Base-by-base conservation (phyloP, 2,329 filamentous ascomycete genomes). In the Penicillium griseofulvum region DNA sequence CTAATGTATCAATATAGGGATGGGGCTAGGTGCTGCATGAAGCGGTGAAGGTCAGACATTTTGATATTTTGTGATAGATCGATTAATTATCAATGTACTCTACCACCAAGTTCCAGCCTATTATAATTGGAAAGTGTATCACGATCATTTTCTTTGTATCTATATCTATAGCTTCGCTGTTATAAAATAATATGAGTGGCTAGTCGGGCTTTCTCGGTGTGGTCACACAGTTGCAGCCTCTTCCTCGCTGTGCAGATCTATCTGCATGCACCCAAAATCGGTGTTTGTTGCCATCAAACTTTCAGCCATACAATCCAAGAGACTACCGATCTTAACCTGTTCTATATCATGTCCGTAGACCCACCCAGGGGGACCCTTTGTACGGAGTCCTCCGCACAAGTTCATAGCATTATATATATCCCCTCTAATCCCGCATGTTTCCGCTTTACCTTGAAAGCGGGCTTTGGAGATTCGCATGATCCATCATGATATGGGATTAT, bases 401-500 rank as follows among this genome's bases (percentile, higher is more conserved):
- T 16, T 49, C 22, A 31, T 36, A 36, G 36, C 34, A 49, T 39
- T 34, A 49, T 49, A 54, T 17, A 12, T 29, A 24, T 42, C 10
- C 42, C 46, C 12, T n/a, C 31, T 44, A 28, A 42, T 33, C 38
- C 4, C 50, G 41, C 47, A 58, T 33, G 38, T 34, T 54, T 29
- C 19, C 11, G 5, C 33, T 41, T 45, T n/a, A 26, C 31, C 12
- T 16, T 12, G 11, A 45, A 54, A 19, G 22, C 44, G 10, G 12
- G 3, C 5, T 36, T 16, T 45, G 22, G 12, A 28, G 2, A 28
- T 29, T 48, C 33, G 28, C 9, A n/a, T 6, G 36, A 36, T 53
- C 33, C 51, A 58, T 14, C 24, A 65, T 64, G 62, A 49, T 67
- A 47, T 67, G 63, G 65, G 56, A 67, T 0, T 64, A 64, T 19